Evolutionary conservation across 2,329 filamentous ascomycete species (phyloP).

Genomic region (Alternaria novae-zelandiae): DNA sequence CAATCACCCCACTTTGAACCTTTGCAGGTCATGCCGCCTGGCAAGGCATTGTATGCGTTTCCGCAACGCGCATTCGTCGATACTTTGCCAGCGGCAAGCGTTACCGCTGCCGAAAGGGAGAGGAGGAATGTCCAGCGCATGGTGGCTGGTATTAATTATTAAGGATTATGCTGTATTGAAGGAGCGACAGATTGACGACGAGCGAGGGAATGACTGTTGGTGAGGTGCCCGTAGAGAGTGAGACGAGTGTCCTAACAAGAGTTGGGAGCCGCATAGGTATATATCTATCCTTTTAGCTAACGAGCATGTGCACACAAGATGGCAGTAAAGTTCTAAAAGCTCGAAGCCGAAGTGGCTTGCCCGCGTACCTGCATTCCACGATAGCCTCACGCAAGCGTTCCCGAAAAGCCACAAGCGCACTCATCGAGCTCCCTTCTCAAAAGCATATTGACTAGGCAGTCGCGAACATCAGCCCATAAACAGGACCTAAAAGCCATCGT

Average conservation of each 20-base stretch:
- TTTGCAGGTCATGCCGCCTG: background rate
- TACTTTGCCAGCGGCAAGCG: background rate
- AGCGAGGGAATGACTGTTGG: background rate
- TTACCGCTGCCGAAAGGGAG: background rate
- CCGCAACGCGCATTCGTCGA: slow-evolving; percentile 5
- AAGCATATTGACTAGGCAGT: background rate
- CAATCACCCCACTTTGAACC: slow-evolving; percentile 4
- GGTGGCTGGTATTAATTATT: accelerated
- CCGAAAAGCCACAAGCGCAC: background rate
- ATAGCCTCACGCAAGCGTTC: background rate
- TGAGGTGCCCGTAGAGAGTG: background rate
- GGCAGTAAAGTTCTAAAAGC: accelerated
- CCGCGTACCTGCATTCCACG: background rate
- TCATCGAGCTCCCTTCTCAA: too few relatives aligned
- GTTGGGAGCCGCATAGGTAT: background rate
- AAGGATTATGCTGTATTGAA: background rate
- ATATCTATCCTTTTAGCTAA: background rate
- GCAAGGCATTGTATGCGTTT: background rate
- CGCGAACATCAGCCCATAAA: background rate
- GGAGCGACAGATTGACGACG: background rate
- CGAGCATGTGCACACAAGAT: background rate
- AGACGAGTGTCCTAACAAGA: background rate
- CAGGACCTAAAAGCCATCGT: accelerated
- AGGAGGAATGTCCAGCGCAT: background rate
- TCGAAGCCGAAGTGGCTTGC: background rate